phyloP scores from a whole-genome alignment of 108 stramenopile species.

The Mediolabrus comicus region DNA sequence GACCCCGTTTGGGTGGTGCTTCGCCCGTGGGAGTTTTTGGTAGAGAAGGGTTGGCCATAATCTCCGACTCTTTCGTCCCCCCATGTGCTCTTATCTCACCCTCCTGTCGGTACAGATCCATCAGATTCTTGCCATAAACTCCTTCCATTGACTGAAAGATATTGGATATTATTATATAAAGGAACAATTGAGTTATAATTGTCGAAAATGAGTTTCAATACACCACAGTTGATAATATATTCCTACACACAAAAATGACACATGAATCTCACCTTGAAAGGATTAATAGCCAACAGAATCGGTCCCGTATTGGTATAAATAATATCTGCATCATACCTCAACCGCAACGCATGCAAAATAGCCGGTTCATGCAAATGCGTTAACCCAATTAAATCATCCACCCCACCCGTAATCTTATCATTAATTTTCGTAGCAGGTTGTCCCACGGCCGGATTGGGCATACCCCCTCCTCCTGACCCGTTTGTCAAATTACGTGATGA shows the following conservation, averaged over 20 bases:
- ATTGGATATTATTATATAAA: too few species aligned
- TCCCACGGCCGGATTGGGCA: constrained; percentile 3
- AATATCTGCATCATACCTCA: constrained; percentile 46
- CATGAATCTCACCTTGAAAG: constrained; percentile 38
- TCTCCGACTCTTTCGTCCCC: neutral
- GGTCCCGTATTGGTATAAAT: constrained; percentile 64
- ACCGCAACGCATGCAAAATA: constrained; percentile 52
- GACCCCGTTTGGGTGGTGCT: too few species aligned
- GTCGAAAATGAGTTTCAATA: too few species aligned
- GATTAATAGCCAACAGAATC: constrained; percentile 58
- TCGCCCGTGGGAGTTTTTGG: neutral
- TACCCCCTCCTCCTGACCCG: neutral
- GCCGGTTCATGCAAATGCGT: constrained; percentile 56
- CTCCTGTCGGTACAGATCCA: constrained; percentile 37
- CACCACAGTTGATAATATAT: neutral
- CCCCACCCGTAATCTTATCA: constrained; percentile 33
- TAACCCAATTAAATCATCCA: constrained; percentile 54
- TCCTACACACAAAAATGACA: neutral
- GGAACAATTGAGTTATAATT: too few species aligned
- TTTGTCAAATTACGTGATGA: neutral
- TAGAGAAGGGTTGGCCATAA: neutral
- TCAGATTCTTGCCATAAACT: constrained; percentile 32
- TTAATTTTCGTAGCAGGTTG: constrained; percentile 28
- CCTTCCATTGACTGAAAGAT: constrained; percentile 25
- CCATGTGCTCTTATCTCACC: constrained; percentile 21